A percentile compares a stretch with the other conserved stretches of the same genome.
These are phyloP conservation scores for Syncephalastrum contaminatum DNA, from an alignment of 371 early-diverging fungal species.

Conservation along the genomic window DNA sequence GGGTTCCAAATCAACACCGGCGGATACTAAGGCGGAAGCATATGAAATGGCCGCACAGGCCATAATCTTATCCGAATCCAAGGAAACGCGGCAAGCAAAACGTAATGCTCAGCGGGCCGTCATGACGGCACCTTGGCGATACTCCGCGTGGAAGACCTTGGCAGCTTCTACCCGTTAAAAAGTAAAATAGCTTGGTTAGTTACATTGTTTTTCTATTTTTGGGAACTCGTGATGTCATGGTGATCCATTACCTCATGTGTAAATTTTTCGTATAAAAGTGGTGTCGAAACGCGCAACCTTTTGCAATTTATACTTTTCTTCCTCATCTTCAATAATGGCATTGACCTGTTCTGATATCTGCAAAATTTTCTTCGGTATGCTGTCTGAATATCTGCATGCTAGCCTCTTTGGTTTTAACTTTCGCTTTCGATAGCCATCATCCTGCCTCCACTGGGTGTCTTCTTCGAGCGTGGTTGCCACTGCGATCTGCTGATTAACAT, in stretches of 20 bases:
- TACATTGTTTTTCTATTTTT: conserved; percentile 3
- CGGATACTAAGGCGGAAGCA: conserved; percentile 36
- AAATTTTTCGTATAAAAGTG: too few species aligned
- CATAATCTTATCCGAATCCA: background rate
- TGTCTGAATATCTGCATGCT: background rate
- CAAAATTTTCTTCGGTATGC: conserved; percentile 40
- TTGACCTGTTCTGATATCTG: conserved; percentile 45
- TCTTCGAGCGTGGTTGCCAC: conserved; percentile 68
- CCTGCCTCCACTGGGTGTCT: conserved; percentile 71
- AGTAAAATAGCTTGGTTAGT: background rate
- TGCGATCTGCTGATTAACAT: conserved; percentile 78
- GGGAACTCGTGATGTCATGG: conserved; percentile 4
- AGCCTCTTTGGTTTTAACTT: conserved; percentile 5
- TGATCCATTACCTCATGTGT: background rate
- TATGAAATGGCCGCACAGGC: conserved; percentile 40
- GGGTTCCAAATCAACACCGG: conserved; percentile 20
- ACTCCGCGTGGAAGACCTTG: conserved; percentile 43
- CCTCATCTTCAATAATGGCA: conserved; percentile 25
- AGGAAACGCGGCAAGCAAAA: conserved; percentile 7
- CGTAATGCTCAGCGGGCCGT: conserved; percentile 53
- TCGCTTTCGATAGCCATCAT: conserved; percentile 43
- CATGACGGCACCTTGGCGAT: conserved; percentile 55
- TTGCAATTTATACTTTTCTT: background rate
- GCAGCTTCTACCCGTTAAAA: conserved; percentile 8
- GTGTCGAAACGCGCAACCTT: background rate